Base-by-base conservation (phyloP, 2,329 filamentous ascomycete genomes). In the Colletotrichum gloeosporioides region DNA sequence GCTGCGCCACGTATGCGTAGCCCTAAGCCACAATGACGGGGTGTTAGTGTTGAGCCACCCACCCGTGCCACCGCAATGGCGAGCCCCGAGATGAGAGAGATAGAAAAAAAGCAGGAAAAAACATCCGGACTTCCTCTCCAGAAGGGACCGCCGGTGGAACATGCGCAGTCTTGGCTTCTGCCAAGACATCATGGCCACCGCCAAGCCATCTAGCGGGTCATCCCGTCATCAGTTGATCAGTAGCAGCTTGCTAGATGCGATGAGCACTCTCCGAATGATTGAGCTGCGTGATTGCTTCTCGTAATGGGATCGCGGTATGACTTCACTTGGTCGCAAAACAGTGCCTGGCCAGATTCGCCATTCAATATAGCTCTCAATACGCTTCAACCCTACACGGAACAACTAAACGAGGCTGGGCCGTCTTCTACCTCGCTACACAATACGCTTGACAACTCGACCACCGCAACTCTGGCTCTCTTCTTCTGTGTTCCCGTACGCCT, bases 401-500 rank as follows among this genome's bases (percentile, higher is more conserved):
- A 55, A 36, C 62, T 27, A 63, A 22, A 29, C 18, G 55, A 44
- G 39, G 64, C 27, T 32, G 7, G 22, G 31, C 15, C 53, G 15
- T n/a, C 27, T 34, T 64, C 59, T 71, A 55, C 22, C 72, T 65
- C 34, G 34, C 39, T 64, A 29, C 63, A 68, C 39, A 27, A 57
- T 49, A 59, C 34, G 64, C 31, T 34, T 67, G 15, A 36, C 16
- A 69, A 73, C 44, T 73, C 70, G 65, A 55, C 25, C n/a, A 44
- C 57, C 31, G 57, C 44, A 53, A 53, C 61, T 73, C 57, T 57
- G 32, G 13, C 55, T 62, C 61, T 66, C 66, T 59, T 59, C 49
- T 39, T 74, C 70, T 59, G 74, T 74, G 65, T 73, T 69, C 59
- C 71, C 65, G 22, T 74, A 76, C 74, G 74, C 74, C 74, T 61